Percentiles rank a stretch among this genome's conserved stretches.
These are phyloP conservation scores for Lentinula aciculospora DNA, from an alignment of 768 basidiomycete species.

Conservation along the genomic window DNA sequence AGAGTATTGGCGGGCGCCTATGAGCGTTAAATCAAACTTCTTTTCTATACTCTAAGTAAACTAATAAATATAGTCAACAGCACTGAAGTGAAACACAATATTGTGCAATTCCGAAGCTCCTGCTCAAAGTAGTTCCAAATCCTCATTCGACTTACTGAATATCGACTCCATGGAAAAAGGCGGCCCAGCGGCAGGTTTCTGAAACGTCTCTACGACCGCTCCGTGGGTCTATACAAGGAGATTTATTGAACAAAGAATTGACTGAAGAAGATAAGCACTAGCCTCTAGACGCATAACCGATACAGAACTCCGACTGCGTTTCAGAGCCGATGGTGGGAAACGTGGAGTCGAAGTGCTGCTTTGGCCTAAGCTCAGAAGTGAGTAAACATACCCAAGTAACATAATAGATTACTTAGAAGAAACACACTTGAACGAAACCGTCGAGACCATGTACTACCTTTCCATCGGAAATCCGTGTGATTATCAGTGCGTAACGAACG, in stretches of 20 bases:
- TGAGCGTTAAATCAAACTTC: too few relatives aligned
- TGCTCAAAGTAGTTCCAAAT: not conserved
- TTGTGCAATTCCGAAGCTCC: too few relatives aligned
- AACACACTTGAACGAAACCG: not conserved
- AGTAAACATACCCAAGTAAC: too few relatives aligned
- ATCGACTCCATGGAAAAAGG: conserved; percentile 4
- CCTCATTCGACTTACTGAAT: not conserved
- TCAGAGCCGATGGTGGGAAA: not conserved
- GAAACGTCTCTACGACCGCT: not conserved
- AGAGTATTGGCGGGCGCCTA: too few relatives aligned
- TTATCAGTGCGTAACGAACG: not conserved
- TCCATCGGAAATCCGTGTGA: not conserved
- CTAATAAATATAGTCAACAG: too few relatives aligned
- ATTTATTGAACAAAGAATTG: not conserved
- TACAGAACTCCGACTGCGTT: not conserved
- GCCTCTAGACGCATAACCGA: not conserved
- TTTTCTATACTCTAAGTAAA: not conserved
- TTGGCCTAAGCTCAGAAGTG: not conserved
- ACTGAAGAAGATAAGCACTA: not conserved
- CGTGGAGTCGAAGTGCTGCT: not conserved
- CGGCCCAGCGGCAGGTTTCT: not conserved
- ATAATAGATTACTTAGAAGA: not conserved
- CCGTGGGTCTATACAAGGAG: not conserved
- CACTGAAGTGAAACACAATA: too few relatives aligned
- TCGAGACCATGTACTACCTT: not conserved